Base-by-base conservation (phyloP, 805 yeast genomes). In the Metschnikowia continentalis region DNA sequence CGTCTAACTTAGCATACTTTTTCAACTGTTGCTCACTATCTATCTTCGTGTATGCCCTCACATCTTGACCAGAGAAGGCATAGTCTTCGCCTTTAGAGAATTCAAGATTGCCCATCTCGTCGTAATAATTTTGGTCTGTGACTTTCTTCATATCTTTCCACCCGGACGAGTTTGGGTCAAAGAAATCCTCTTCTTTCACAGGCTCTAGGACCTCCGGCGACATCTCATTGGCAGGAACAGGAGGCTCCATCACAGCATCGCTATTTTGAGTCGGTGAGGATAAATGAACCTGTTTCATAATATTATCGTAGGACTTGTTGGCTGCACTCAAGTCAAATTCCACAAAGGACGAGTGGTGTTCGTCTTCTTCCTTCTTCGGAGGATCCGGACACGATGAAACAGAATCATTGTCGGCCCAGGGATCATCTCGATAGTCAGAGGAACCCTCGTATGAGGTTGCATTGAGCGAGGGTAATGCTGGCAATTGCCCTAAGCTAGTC, bases 141-240 rank as follows among this genome's bases (percentile, higher is more conserved):
- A 89, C 84, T 0, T 92, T 83, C 40, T 87, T 86, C 89, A 94
- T 90, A 15, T 87, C 82, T 61, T 86, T 84, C 99, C 99, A 94
- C 30, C 77, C 84, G 6, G 69, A 44, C 13, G 74, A 79, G 35
- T 76, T 69, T 19, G 67, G 71, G 44, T 54, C 54, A 51, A 73
- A 72, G 55, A 71, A 72, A 48, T 70, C 73, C 37, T 69, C 73
- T 11, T 54, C 59, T 10, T 47, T 46, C 14, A 46, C 42, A 15
- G 47, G 40, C 14, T 33, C 35, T 17, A 42, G 33, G n/a, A 33
- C 39, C 22, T 47, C 48, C 6, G 41, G 42, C 5, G 33, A 39
- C 15, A 38, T 33, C 10, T 38, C 50, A 3, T 45, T 26, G 13
- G 45, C 17, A 10, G 8, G 22, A 22, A 13, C 32, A 20, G 14